phyloP scores from a whole-genome alignment of 78 protist genomes.

The Capsaspora owczarzaki region DNA sequence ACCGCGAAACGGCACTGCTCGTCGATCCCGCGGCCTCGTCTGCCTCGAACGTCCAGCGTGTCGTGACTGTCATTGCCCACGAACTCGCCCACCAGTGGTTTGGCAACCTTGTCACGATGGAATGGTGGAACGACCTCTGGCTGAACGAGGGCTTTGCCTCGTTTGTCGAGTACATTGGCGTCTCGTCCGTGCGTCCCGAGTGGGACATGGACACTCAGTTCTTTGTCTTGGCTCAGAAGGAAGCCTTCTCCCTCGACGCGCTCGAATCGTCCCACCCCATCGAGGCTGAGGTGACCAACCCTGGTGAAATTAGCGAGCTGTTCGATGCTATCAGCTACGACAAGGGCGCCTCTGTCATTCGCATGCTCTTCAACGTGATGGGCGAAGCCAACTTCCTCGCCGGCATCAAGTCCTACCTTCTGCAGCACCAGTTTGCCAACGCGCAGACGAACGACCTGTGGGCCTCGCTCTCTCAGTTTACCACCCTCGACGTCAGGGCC shows the following conservation, averaged over 20 bases:
- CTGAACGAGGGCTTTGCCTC: constrained; percentile 71
- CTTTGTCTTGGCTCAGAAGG: constrained; percentile 1
- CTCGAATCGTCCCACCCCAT: constrained; percentile 74
- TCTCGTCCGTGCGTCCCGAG: constrained; percentile 43
- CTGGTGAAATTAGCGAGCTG: constrained; percentile 66
- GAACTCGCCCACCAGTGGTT: constrained; percentile 58
- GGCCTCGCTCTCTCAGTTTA: constrained; percentile 42
- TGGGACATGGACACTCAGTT: constrained; percentile 69
- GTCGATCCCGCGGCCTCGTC: constrained; percentile 14
- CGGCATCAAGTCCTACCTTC: constrained; percentile 65
- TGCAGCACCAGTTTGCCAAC: constrained; percentile 42
- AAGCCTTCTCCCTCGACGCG: constrained; percentile 59
- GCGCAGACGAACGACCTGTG: constrained; percentile 76
- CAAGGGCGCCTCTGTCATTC: constrained; percentile 64
- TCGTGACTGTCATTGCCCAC: constrained; percentile 48
- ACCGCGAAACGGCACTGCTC: constrained; percentile 59
- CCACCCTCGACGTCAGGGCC: constrained; percentile 53
- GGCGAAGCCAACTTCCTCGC: constrained; percentile 61
- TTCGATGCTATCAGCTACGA: constrained; percentile 68
- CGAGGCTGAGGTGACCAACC: constrained; percentile 51
- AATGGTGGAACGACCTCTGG: constrained; percentile 87
- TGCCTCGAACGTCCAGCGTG: neutral
- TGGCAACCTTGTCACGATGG: constrained; percentile 88
- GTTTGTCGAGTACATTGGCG: constrained; percentile 25
- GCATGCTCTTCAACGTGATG: constrained; percentile 58